These are phyloP conservation scores for Candida sanyiensis DNA, from an alignment of 805 yeast genomes.

Conservation along the genomic window DNA sequence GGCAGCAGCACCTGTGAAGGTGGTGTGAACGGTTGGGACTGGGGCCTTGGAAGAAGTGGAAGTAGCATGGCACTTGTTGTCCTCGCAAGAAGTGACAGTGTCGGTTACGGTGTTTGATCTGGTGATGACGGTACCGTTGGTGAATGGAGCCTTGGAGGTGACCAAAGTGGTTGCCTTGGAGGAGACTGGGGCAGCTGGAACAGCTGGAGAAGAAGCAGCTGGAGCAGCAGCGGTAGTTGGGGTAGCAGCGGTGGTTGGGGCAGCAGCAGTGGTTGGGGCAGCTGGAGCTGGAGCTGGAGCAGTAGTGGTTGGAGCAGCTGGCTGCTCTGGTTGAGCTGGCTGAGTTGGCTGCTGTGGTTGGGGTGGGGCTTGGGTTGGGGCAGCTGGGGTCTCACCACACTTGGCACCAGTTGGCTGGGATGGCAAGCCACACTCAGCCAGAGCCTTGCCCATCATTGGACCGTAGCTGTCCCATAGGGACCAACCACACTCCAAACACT, in stretches of 20 bases:
- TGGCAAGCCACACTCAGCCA: slow-evolving; percentile 9
- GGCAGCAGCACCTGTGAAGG: slow-evolving; percentile 7
- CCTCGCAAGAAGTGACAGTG: slow-evolving; percentile 1
- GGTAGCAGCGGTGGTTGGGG: background rate
- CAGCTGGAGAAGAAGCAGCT: background rate
- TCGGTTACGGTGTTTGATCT: background rate
- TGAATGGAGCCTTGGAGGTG: slow-evolving; percentile 7
- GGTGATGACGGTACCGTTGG: background rate
- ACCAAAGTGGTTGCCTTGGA: slow-evolving; percentile 5
- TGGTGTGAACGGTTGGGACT: slow-evolving; percentile 1
- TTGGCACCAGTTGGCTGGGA: slow-evolving; percentile 10
- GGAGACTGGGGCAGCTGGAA: background rate
- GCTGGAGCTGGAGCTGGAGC: slow-evolving; percentile 8
- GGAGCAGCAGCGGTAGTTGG: background rate
- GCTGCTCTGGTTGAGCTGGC: background rate
- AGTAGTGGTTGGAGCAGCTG: slow-evolving; percentile 9
- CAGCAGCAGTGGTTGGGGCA: background rate
- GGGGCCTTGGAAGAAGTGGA: slow-evolving; percentile 1
- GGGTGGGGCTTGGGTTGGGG: background rate
- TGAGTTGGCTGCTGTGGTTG: background rate
- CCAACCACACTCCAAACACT: slow-evolving; percentile 13
- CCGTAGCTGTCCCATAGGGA: slow-evolving; percentile 9
- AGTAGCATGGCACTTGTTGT: background rate
- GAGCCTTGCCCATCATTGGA: slow-evolving; percentile 3
- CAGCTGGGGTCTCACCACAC: background rate